Base-by-base conservation (phyloP, 2,329 filamentous ascomycete species). In the Neospermospora avenae region DNA sequence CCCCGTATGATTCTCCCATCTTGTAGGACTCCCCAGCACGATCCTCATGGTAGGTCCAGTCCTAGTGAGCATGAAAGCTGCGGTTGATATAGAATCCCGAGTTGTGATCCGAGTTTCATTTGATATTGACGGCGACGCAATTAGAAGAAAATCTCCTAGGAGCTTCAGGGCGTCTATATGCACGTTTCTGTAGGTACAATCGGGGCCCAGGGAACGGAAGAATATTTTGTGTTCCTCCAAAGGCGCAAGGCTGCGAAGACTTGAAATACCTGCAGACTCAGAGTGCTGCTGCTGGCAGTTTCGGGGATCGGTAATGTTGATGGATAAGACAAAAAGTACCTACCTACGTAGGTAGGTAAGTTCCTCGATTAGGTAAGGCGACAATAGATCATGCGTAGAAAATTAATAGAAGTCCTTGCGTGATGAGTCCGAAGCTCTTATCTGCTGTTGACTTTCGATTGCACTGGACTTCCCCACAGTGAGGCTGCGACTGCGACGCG, bases 1-100 rank as follows among this genome's bases (percentile, higher is more conserved):
- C 59, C 39, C 48, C 48, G 11, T 49, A 53, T n/a, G 11, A 35
- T 31, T 49, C 49, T 34, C 41, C 34, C 48, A 48, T 45, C 31
- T 28, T 49, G 28, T 54, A 56, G 39, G 44, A 28, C 20, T 31
- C 3, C n/a, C 31, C 18, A 28, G 34, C 11, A 28, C 34, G 34
- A 20, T 51, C 10, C 48, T 37, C 48, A 51, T 51, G 28, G 31
- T 28, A 22, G 20, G 18, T 14, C 11, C 18, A 35, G 18, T 11
- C 5, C 11, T 18, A 22, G 16, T 18, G 5, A 22, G 18, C 7
- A 18, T 10, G 14, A 42, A n/a, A 42, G n/a, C 8, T 18, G n/a
- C 8, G 45, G 14, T 35, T n/a, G n/a, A n/a, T 14, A 20, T 10
- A 16, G 46, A 22, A 13, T n/a, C 45, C 20, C 46, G n/a, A n/a